Conservation (phyloP, 2,329 filamentous ascomycete genomes). For the Diaporthe longicolla region DNA sequence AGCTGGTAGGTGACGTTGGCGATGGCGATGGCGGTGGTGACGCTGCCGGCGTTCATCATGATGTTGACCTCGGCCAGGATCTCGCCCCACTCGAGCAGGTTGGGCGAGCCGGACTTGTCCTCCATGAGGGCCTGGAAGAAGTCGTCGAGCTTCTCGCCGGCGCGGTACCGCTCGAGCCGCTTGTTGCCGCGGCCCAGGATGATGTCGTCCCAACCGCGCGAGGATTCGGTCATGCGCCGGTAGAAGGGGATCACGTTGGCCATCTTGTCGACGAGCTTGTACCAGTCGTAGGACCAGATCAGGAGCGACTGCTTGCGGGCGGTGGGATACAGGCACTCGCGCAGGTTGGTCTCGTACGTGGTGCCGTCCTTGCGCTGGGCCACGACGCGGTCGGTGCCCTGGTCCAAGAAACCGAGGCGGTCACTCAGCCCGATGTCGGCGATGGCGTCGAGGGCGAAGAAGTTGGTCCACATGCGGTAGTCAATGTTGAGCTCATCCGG, state of each 20-base stretch:
- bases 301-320: slow-evolving; percentile 65
- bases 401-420: slow-evolving; percentile 65
- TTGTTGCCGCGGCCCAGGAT: slow-evolving; percentile 60
- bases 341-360: slow-evolving; percentile 60
- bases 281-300: slow-evolving; percentile 67
- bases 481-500: slow-evolving; percentile 52
- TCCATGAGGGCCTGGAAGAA: slow-evolving; percentile 71
- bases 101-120: slow-evolving; percentile 56
- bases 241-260: slow-evolving; percentile 63
- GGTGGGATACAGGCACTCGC: slow-evolving; percentile 65
- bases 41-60: slow-evolving; percentile 67
- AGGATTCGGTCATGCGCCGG: slow-evolving; percentile 55
- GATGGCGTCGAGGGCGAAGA: slow-evolving; percentile 70
- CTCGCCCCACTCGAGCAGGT: slow-evolving; percentile 69
- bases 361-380: slow-evolving; percentile 62
- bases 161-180: slow-evolving; percentile 60
- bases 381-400: slow-evolving; percentile 60
- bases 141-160: slow-evolving; percentile 69
- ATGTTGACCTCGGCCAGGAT: slow-evolving; percentile 68
- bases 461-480: slow-evolving; percentile 66
- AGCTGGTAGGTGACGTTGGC: slow-evolving; percentile 67
- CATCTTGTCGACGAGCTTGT: slow-evolving; percentile 61
- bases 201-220: slow-evolving; percentile 62
- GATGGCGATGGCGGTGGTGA: slow-evolving; percentile 59
- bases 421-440: slow-evolving; percentile 68